These are phyloP conservation scores for Boechera retrofracta DNA, from an alignment of 345 rosid species.

Conservation along the genomic window DNA sequence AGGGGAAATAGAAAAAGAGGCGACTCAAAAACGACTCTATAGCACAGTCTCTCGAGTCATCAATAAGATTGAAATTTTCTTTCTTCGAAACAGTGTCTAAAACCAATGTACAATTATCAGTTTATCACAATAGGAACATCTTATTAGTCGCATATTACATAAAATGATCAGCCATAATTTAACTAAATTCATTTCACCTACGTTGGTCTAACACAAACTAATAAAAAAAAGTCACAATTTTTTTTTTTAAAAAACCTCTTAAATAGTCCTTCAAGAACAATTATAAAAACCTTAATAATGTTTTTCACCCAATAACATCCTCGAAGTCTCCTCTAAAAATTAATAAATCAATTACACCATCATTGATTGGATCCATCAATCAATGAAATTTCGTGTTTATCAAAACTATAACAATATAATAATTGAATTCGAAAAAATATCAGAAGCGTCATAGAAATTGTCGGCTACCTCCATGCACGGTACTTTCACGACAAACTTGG, in stretches of 20 bases:
- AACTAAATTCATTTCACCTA: neutral
- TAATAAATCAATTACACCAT: neutral
- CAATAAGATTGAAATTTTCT: constrained; percentile 24
- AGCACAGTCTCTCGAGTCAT: constrained; percentile 10
- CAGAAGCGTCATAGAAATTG: constrained; percentile 40
- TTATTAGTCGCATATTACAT: neutral
- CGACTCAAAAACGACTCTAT: neutral
- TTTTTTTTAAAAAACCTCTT: neutral
- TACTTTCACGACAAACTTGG: constrained; percentile 26
- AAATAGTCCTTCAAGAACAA: neutral
- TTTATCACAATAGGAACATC: neutral
- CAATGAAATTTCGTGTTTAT: constrained; percentile 9
- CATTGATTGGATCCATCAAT: constrained; percentile 35
- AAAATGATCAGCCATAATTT: neutral
- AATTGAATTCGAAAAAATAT: constrained; percentile 15
- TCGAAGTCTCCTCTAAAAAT: constrained; percentile 19
- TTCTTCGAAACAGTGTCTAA: neutral
- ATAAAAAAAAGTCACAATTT: neutral
- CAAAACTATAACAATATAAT: neutral
- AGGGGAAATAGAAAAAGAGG: neutral
- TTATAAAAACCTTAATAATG: neutral
- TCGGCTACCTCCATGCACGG: constrained; percentile 44
- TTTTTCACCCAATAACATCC: constrained; percentile 14
- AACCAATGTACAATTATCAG: neutral
- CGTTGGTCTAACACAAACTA: neutral